These are phyloP conservation scores for Colletotrichum spaethianum DNA, from an alignment of 2,329 filamentous ascomycete species.

Conservation along the genomic window DNA sequence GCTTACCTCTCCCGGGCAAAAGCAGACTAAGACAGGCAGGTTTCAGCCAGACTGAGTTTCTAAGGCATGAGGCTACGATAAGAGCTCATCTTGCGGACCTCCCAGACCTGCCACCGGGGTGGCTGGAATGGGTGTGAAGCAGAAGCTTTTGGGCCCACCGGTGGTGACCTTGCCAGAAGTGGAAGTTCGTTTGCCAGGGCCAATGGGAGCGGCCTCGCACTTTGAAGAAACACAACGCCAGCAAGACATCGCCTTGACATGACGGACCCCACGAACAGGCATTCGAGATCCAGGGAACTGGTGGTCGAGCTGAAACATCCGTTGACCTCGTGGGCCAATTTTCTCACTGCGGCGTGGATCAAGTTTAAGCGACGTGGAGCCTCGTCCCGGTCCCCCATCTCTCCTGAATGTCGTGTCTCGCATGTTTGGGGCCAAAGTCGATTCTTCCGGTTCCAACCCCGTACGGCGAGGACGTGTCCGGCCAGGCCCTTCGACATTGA, in stretches of 20 bases:
- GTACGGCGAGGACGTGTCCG: neutral
- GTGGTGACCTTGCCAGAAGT: neutral
- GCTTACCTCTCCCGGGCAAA: neutral
- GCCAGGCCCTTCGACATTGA: neutral
- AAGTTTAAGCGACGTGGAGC: neutral
- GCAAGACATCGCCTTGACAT: neutral
- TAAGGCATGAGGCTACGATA: neutral
- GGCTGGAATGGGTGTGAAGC: too few species aligned
- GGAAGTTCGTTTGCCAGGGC: neutral
- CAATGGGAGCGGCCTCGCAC: neutral
- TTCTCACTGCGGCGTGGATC: neutral
- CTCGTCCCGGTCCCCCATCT: neutral
- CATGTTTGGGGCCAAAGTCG: constrained; percentile 1
- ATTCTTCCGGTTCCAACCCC: neutral
- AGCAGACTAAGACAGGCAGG: neutral
- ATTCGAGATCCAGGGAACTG: neutral
- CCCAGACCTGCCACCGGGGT: neutral
- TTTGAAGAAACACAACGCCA: neutral
- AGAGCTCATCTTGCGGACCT: neutral
- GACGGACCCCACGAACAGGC: neutral
- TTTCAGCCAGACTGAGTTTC: neutral
- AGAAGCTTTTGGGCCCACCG: neutral
- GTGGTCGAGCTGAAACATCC: neutral
- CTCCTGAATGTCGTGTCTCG: neutral
- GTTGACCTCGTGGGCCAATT: neutral